Percentiles rank a stretch among this genome's conserved stretches.
Evolutionary conservation across 352 stramenopile species (phyloP).

Genomic region (Globisporangium cylindrosporum): DNA sequence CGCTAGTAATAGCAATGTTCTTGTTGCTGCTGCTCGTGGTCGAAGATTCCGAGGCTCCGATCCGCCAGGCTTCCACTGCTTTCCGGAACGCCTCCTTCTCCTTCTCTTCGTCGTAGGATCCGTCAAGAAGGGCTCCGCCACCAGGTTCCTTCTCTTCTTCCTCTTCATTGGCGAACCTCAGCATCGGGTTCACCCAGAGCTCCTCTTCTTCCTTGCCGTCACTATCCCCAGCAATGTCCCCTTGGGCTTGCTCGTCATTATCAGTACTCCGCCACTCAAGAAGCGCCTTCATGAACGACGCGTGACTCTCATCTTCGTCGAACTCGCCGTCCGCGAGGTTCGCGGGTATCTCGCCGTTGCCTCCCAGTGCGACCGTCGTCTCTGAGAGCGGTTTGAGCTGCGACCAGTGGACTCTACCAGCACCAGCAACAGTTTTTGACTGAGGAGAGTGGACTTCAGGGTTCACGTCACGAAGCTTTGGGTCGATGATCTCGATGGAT

Average conservation of each 20-base stretch:
- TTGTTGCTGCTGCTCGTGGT: constrained; percentile 2
- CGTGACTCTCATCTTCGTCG: constrained; percentile 66
- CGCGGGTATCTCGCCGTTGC: constrained; percentile 35
- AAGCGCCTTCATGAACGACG: constrained; percentile 77
- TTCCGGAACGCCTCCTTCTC: constrained; percentile 62
- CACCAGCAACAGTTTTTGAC: constrained; percentile 11
- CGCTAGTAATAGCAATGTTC: background rate
- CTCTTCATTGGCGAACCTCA: constrained; percentile 11
- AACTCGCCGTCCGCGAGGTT: constrained; percentile 81
- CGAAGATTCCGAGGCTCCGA: constrained; percentile 12
- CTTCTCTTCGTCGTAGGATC: constrained; percentile 67
- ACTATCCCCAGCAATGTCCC: background rate
- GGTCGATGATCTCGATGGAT: constrained; percentile 49
- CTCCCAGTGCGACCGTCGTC: constrained; percentile 11
- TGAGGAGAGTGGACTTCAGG: constrained; percentile 27
- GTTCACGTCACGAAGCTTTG: constrained; percentile 45
- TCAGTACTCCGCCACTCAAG: constrained; percentile 68
- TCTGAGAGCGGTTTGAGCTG: constrained; percentile 57
- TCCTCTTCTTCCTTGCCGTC: constrained; percentile 32
- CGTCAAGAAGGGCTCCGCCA: constrained; percentile 50
- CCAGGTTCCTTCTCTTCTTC: constrained; percentile 2
- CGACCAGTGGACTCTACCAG: constrained; percentile 55
- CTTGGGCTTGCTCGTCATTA: constrained; percentile 14
- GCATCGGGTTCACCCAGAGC: constrained; percentile 70
- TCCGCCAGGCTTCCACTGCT: constrained; percentile 62